Evolutionary conservation across 2,329 filamentous ascomycete genomes (phyloP).

Genomic region (Graphium sp.): DNA sequence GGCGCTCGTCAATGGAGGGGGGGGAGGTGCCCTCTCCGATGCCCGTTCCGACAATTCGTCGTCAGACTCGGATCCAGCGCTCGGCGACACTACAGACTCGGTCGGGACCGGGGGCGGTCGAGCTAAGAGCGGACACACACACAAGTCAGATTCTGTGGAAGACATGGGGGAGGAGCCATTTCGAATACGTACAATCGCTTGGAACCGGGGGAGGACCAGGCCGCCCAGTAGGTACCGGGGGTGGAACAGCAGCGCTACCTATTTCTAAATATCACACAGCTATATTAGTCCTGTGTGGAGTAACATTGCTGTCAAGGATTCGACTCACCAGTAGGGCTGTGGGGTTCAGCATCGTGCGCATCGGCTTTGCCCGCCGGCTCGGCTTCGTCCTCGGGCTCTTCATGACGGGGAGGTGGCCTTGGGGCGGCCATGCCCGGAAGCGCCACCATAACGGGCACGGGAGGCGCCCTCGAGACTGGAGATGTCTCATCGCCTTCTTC

Average conservation of each 20-base stretch:
- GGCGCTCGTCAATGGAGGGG: too few species aligned
- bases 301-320: too few species aligned
- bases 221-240: constrained; percentile 1
- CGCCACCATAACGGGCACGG: constrained; percentile 42
- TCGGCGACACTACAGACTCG: constrained; percentile 45
- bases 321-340: too few species aligned
- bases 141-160: background rate
- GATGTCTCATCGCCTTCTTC: constrained; percentile 28
- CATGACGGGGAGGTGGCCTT: constrained; percentile 27
- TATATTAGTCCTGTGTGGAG: too few species aligned
- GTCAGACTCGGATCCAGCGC: constrained; percentile 71
- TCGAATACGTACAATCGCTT: background rate
- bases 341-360: constrained; percentile 7
- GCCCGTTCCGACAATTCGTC: constrained; percentile 57
- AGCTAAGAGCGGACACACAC: constrained; percentile 9
- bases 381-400: constrained; percentile 14
- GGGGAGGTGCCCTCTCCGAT: constrained; percentile 23
- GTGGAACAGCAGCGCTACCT: too few species aligned
- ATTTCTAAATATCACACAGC: too few species aligned
- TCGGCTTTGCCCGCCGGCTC: constrained; percentile 4
- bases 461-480: constrained; percentile 26
- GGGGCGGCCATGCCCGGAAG: constrained; percentile 54
- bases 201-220: background rate
- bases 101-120: constrained; percentile 33
- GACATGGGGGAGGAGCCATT: too few species aligned